Conservation (phyloP, 163 green algal genomes). For the Prototheca cutis region DNA sequence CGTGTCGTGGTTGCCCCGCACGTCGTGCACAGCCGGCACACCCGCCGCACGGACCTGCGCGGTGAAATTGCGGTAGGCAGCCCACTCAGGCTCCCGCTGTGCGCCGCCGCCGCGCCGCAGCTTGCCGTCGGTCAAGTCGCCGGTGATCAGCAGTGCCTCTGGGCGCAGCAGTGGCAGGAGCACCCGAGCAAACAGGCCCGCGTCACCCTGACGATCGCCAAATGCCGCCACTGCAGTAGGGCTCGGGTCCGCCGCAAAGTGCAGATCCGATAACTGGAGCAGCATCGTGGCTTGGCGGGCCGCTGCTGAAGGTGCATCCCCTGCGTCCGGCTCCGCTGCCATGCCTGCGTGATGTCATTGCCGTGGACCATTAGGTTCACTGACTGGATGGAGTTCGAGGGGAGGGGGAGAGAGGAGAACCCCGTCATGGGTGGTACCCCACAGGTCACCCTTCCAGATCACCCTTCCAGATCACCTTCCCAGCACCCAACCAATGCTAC, state of each 20-base stretch:
- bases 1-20: conserved; percentile 70
- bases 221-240: conserved; percentile 13
- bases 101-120: conserved; percentile 19
- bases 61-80: conserved; percentile 32
- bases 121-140: conserved; percentile 63
- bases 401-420: too few relatives aligned
- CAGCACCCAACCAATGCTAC: too few relatives aligned
- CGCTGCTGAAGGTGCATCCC: too few relatives aligned
- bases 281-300: conserved; percentile 5
- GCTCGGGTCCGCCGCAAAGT: conserved; percentile 11
- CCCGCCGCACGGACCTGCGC: conserved; percentile 6
- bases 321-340: too few relatives aligned
- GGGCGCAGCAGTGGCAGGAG: conserved; percentile 23
- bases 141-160: conserved; percentile 40
- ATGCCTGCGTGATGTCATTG: too few relatives aligned
- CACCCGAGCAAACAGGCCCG: conserved; percentile 17
- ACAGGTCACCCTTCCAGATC: too few relatives aligned
- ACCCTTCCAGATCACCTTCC: too few relatives aligned
- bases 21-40: conserved; percentile 35
- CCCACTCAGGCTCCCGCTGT: conserved; percentile 59
- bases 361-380: too few relatives aligned
- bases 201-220: conserved; percentile 42
- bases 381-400: too few relatives aligned
- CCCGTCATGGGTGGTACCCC: too few relatives aligned
- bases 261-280: conserved; percentile 27